Evolutionary conservation across 805 yeast species (phyloP).

Genomic region (Metschnikowia matae): DNA sequence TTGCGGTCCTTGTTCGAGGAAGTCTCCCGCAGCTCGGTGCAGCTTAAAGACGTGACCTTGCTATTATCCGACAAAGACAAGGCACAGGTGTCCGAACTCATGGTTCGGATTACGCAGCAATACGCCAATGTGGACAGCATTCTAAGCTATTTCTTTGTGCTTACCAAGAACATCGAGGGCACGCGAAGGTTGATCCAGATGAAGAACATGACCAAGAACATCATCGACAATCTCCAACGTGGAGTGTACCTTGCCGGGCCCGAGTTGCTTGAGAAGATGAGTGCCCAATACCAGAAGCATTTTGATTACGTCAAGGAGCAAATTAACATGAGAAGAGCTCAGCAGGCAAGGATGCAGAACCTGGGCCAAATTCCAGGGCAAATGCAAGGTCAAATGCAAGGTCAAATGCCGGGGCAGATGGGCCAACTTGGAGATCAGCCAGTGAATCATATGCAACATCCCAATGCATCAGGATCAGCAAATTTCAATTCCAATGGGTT

Average conservation of each 20-base stretch:
- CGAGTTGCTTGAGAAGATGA: slow-evolving; percentile 64
- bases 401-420: neutral
- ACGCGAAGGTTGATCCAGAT: slow-evolving; percentile 74
- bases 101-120: slow-evolving; percentile 53
- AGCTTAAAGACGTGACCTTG: slow-evolving; percentile 61
- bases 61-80: slow-evolving; percentile 62
- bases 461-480: neutral
- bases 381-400: neutral
- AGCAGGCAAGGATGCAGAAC: slow-evolving; percentile 21
- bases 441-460: neutral
- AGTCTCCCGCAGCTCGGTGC: slow-evolving; percentile 62
- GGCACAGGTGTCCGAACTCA: slow-evolving; percentile 51
- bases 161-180: slow-evolving; percentile 71
- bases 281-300: slow-evolving; percentile 68
- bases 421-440: neutral
- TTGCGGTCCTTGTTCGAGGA: slow-evolving; percentile 65
- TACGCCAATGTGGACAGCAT: slow-evolving; percentile 69
- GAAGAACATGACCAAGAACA: slow-evolving; percentile 73
- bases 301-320: slow-evolving; percentile 72
- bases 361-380: slow-evolving; percentile 9
- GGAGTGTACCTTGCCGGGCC: slow-evolving; percentile 69
- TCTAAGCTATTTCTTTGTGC: slow-evolving; percentile 70
- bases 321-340: slow-evolving; percentile 36
- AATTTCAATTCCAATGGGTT: neutral
- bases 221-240: slow-evolving; percentile 62